A percentile compares a stretch with the other conserved stretches of the same genome.
phyloP scores from a whole-genome alignment of 2,329 filamentous ascomycete species.

The Colletotrichum spinosum region DNA sequence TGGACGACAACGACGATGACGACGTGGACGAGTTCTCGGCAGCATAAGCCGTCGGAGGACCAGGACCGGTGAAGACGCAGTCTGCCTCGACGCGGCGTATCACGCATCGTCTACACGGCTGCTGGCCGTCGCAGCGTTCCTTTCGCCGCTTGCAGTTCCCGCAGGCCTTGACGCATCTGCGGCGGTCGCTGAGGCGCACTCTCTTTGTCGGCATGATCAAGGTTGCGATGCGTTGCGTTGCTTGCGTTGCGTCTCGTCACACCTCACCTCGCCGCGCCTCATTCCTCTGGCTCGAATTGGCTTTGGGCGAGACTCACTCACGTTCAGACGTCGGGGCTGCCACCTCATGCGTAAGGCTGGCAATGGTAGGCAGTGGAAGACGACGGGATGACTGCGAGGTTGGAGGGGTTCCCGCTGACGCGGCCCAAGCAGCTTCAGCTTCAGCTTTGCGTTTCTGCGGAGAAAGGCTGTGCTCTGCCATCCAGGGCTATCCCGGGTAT shows the following conservation, averaged over 20 bases:
- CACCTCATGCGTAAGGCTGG: neutral
- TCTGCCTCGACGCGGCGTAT: conserved; percentile 39
- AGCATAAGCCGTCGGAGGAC: neutral
- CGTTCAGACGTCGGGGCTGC: too few species aligned
- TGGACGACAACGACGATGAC: neutral
- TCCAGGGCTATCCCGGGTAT: conserved; percentile 12
- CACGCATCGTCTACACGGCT: conserved; percentile 43
- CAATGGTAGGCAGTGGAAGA: conserved; percentile 4
- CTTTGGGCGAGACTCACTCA: too few species aligned
- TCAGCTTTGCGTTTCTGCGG: conserved; percentile 15
- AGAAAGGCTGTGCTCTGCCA: neutral
- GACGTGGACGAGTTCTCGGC: conserved; percentile 6
- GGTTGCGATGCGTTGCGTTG: too few species aligned
- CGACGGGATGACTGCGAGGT: neutral
- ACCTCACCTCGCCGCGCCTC: too few species aligned
- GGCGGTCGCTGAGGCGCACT: conserved; percentile 40
- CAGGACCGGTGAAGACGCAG: conserved; percentile 38
- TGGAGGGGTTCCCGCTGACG: neutral
- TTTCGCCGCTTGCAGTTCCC: conserved; percentile 45
- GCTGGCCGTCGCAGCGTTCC: conserved; percentile 44
- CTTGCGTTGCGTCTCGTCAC: too few species aligned
- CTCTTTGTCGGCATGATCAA: conserved; percentile 39
- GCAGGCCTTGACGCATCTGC: conserved; percentile 43
- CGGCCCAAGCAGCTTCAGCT: conserved; percentile 20
- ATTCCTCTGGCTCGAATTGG: too few species aligned